Evolutionary conservation across 768 basidiomycete genomes (phyloP).

Genomic region (Lentinula sp.): DNA sequence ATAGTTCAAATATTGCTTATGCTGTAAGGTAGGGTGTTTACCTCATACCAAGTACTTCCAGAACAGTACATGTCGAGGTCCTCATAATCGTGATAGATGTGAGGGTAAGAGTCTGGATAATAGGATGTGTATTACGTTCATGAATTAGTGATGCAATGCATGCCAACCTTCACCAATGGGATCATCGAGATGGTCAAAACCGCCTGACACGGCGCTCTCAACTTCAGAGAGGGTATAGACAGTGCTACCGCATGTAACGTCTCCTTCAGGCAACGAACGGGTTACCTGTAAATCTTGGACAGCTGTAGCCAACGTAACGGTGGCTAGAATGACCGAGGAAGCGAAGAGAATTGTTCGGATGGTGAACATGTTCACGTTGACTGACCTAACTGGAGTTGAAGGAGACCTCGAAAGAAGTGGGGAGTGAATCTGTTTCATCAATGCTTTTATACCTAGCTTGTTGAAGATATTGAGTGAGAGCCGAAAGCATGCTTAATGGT

Average conservation of each 20-base stretch:
- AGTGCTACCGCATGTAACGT: conserved; percentile 15
- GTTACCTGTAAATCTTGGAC: not conserved
- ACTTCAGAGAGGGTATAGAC: conserved; percentile 14
- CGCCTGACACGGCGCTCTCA: conserved; percentile 10
- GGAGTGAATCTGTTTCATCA: not conserved
- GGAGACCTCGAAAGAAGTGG: not conserved
- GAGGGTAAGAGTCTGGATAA: conserved; percentile 15
- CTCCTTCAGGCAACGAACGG: conserved; percentile 14
- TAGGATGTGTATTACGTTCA: not conserved
- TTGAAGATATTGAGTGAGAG: not conserved
- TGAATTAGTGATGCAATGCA: not conserved
- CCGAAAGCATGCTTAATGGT: not conserved
- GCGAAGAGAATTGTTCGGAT: not conserved
- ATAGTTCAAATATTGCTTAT: not conserved
- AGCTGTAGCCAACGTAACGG: not conserved
- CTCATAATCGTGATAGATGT: conserved; percentile 15
- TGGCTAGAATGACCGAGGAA: not conserved
- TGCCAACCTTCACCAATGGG: conserved; percentile 10
- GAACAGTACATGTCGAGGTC: conserved; percentile 15
- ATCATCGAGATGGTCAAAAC: conserved; percentile 10
- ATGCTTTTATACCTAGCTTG: not conserved
- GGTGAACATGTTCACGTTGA: not conserved
- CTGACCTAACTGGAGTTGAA: too few relatives aligned
- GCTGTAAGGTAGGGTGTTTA: not conserved
- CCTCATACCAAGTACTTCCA: conserved; percentile 12